These are phyloP conservation scores for Talaromyces sp. DNA, from an alignment of 2,329 filamentous ascomycete species.

Conservation along the genomic window DNA sequence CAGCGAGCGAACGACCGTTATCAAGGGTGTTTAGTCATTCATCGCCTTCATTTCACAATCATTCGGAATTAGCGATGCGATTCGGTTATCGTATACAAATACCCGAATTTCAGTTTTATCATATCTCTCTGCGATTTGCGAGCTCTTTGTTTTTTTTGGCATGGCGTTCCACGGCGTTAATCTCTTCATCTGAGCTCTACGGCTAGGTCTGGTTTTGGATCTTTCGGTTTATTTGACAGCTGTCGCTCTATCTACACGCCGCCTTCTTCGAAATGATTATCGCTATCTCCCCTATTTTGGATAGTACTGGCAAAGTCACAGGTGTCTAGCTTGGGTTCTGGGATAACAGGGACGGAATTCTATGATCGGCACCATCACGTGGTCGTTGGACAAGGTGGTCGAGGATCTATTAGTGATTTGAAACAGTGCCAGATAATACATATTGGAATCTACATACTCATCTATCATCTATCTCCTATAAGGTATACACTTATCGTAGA, in stretches of 20 bases:
- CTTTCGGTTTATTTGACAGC: not conserved
- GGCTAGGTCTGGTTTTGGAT: conserved; percentile 1
- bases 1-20: conserved; percentile 86
- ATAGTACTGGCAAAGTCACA: not conserved
- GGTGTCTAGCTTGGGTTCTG: not conserved
- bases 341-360: not conserved
- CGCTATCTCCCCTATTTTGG: not conserved
- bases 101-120: not conserved
- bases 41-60: not conserved
- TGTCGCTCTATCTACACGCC: not conserved
- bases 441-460: not conserved
- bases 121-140: conserved; percentile 12
- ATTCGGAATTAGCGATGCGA: conserved; percentile 7
- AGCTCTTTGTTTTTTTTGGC: conserved; percentile 2
- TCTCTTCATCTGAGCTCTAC: not conserved
- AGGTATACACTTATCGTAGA: not conserved
- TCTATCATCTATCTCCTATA: not conserved
- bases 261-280: not conserved
- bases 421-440: not conserved
- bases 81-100: conserved; percentile 7
- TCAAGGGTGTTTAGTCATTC: conserved; percentile 71
- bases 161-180: conserved; percentile 18
- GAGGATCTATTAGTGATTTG: not conserved
- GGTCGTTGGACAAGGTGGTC: not conserved
- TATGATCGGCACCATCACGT: not conserved